These are phyloP conservation scores for Pulicaria dysenterica DNA, from an alignment of 129 eudicot genomes.

Conservation along the genomic window DNA sequence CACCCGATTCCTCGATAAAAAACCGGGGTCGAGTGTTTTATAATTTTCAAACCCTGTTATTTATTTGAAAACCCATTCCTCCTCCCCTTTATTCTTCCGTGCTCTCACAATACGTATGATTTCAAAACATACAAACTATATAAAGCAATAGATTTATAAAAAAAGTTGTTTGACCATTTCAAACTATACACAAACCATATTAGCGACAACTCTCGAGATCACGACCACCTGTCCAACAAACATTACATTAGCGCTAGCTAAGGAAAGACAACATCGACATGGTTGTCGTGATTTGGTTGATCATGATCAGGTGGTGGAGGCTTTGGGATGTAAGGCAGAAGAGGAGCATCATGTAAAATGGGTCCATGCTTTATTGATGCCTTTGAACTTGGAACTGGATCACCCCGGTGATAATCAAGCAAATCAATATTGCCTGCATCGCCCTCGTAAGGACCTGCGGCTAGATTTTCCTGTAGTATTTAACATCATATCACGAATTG, in stretches of 20 bases:
- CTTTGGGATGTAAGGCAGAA: constrained; percentile 70
- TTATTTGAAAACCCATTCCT: too few species aligned
- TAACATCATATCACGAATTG: not conserved
- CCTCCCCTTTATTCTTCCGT: too few species aligned
- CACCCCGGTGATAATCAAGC: constrained; percentile 61
- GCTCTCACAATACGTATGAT: too few species aligned
- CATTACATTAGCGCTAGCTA: not conserved
- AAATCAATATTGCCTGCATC: constrained; percentile 37
- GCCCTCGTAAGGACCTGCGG: constrained; percentile 16
- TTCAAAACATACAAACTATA: not conserved
- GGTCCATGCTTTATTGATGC: constrained; percentile 69
- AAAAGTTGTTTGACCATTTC: not conserved
- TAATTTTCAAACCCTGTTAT: too few species aligned
- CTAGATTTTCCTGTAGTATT: constrained; percentile 32
- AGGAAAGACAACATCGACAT: constrained; percentile 32
- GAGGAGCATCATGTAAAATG: constrained; percentile 72
- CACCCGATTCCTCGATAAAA: too few species aligned
- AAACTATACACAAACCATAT: not conserved
- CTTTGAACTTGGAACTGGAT: constrained; percentile 78
- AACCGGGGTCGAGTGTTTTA: too few species aligned
- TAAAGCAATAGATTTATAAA: not conserved
- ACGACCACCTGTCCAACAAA: not conserved
- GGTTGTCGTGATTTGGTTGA: constrained; percentile 8
- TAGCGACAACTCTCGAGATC: not conserved
- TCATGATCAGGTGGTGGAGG: constrained; percentile 50